A percentile compares a stretch with the other conserved stretches of the same genome.
Evolutionary conservation across 495 filamentous ascomycete genomes (phyloP).

Genomic region (Penicillium angulare): DNA sequence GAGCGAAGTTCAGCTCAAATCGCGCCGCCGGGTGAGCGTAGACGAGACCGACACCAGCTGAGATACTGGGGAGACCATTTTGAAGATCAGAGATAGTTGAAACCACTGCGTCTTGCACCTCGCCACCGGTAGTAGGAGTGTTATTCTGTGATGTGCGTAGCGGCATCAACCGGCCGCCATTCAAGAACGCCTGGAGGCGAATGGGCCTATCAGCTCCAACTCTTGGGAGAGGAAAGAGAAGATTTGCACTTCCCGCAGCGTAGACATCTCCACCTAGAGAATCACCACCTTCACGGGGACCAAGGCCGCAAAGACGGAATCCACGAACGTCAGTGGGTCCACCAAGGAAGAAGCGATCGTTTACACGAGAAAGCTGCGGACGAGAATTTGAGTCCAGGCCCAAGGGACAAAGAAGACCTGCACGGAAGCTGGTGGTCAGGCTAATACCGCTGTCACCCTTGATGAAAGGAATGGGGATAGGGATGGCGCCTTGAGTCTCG

Average conservation of each 20-base stretch:
- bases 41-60: conserved; percentile 85
- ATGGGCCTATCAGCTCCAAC: conserved; percentile 78
- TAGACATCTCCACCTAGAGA: conserved; percentile 90
- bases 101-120: conserved; percentile 52
- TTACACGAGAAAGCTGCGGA: conserved; percentile 70
- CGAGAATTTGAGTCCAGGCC: conserved; percentile 49
- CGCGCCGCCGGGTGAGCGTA: conserved; percentile 90
- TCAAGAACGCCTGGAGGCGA: conserved; percentile 84
- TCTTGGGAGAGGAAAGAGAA: conserved; percentile 80
- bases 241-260: conserved; percentile 78
- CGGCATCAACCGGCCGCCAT: conserved; percentile 81
- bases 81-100: conserved; percentile 61
- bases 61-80: conserved; percentile 77
- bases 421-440: conserved; percentile 62
- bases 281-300: conserved; percentile 80
- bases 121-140: conserved; percentile 49
- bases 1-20: conserved; percentile 92
- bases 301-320: conserved; percentile 84
- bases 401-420: conserved; percentile 62
- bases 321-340: conserved; percentile 93
- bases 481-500: conserved; percentile 70
- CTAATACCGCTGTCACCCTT: conserved; percentile 70
- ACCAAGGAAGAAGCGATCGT: conserved; percentile 92
- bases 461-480: conserved; percentile 66
- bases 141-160: conserved; percentile 58